Evolutionary conservation across 2,329 filamentous ascomycete species (phyloP), one percentile per base, ranked within the genome.

Genomic region (Penicillium crustosum): DNA sequence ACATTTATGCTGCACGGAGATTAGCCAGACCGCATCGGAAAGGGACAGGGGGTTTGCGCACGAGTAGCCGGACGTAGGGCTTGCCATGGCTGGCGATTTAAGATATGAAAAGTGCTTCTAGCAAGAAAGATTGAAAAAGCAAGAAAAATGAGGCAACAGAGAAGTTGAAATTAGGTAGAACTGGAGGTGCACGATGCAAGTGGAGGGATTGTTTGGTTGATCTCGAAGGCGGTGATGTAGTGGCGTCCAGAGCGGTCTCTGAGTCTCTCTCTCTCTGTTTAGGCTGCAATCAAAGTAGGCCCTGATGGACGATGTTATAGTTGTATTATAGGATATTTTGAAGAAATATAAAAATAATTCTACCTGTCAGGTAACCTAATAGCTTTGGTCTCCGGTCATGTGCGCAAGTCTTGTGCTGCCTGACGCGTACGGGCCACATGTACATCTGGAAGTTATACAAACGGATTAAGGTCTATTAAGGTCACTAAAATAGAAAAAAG

Each of bases 1-100:
- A 89, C 86, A 74, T 89, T 89, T 75, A 89, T 87, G 68, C 86
- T 89, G 72, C 66, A 53, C 58, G 59, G 50, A 59, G 43, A 61
- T 70, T 66, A 70, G 68, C 63, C 60, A 63, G 65, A 64, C 67
- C 60, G 60, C 55, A 64, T 61, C 66, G 55, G 61, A 66, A 62
- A 60, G 61, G 64, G 57, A 66, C 55, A 66, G 66, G 65, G 65
- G 70, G 61, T 53, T 43, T 65, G 67, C 78, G 73, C 70, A 80
- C 78, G 78, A 79, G 69, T 75, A 74, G 68, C 75, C 73, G 67
- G 67, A 54, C 31, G 73, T 73, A 54, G 75, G 76, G 66, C 70
- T 73, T 73, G 77, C 75, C 77, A 79, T 78, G 73, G 66, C 70
- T 67, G 76, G 75, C 70, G 69, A 70, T 41, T 23, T 57, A 48